Conservation (phyloP, 768 basidiomycete species). For the Podaxis sp. region DNA sequence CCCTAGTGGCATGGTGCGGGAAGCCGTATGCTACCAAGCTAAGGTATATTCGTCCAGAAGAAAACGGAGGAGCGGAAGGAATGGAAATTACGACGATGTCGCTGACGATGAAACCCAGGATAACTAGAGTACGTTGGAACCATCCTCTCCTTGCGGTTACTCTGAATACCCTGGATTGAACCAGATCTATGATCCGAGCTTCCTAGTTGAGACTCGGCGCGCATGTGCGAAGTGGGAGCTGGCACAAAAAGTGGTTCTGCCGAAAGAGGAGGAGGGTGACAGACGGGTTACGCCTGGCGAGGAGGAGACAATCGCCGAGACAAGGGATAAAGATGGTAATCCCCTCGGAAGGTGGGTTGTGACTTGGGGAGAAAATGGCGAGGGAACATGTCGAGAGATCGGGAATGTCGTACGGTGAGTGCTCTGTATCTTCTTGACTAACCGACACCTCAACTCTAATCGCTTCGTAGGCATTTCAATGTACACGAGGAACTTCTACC, state of each 20-base stretch:
- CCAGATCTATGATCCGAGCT: slow-evolving; percentile 67
- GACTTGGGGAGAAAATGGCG: slow-evolving; percentile 62
- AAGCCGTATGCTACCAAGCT: slow-evolving; percentile 70
- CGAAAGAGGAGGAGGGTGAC: slow-evolving; percentile 26
- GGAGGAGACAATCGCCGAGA: slow-evolving; percentile 83
- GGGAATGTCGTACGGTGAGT: slow-evolving; percentile 67
- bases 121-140: slow-evolving; percentile 49
- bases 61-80: slow-evolving; percentile 41
- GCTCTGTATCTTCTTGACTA: not conserved
- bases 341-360: slow-evolving; percentile 78
- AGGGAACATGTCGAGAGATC: slow-evolving; percentile 56
- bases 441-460: not conserved
- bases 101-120: slow-evolving; percentile 50
- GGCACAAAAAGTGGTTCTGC: slow-evolving; percentile 46
- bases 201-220: slow-evolving; percentile 60
- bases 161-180: not conserved
- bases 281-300: slow-evolving; percentile 35
- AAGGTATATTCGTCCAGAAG: slow-evolving; percentile 42
- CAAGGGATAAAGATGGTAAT: slow-evolving; percentile 49
- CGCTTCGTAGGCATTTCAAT: slow-evolving; percentile 34
- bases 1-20: slow-evolving; percentile 66
- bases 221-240: slow-evolving; percentile 84
- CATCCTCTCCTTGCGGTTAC: not conserved
- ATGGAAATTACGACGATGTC: slow-evolving; percentile 71
- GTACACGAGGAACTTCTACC: slow-evolving; percentile 42